phyloP scores from a whole-genome alignment of 2,329 filamentous ascomycete genomes.

The Fusarium tuaranense region DNA sequence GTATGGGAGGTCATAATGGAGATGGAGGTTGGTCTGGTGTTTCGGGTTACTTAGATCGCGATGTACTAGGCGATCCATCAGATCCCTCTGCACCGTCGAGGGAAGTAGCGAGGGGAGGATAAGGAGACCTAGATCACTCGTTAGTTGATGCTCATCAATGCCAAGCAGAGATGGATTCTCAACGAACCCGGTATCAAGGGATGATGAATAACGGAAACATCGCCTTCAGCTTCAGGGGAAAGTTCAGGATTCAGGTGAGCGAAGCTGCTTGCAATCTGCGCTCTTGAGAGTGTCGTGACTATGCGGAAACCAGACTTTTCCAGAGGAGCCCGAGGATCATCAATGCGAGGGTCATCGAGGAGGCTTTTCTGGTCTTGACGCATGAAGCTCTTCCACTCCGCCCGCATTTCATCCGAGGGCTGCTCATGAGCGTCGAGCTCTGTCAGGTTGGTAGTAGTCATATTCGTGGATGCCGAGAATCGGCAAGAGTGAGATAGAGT shows the following conservation, averaged over 20 bases:
- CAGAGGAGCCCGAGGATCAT: conserved; percentile 60
- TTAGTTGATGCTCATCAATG: conserved; percentile 3
- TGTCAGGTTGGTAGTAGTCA: conserved; percentile 43
- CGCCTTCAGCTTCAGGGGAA: conserved; percentile 47
- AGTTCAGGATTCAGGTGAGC: conserved; percentile 52
- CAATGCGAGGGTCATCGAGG: conserved; percentile 65
- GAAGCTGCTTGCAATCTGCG: conserved; percentile 59
- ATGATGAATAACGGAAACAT: conserved; percentile 71
- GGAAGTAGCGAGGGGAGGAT: conserved; percentile 83
- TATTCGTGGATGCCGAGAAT: conserved; percentile 17
- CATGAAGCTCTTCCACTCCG: conserved; percentile 80
- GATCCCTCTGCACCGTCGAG: conserved; percentile 71
- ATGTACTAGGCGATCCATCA: conserved; percentile 82
- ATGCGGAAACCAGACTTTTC: conserved; percentile 59
- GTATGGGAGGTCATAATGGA: conserved; percentile 81
- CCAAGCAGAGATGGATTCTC: neutral
- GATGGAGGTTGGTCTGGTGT: conserved; percentile 91
- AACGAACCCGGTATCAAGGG: conserved; percentile 74
- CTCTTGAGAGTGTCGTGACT: conserved; percentile 56
- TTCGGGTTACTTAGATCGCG: conserved; percentile 77
- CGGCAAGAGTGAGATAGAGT: neutral
- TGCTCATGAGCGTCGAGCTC: conserved; percentile 81
- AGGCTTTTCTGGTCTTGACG: conserved; percentile 67
- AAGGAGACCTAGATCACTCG: conserved; percentile 73
- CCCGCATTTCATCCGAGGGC: conserved; percentile 77